Base-by-base conservation (phyloP, 768 basidiomycete genomes). In the Lactarius sp. region DNA sequence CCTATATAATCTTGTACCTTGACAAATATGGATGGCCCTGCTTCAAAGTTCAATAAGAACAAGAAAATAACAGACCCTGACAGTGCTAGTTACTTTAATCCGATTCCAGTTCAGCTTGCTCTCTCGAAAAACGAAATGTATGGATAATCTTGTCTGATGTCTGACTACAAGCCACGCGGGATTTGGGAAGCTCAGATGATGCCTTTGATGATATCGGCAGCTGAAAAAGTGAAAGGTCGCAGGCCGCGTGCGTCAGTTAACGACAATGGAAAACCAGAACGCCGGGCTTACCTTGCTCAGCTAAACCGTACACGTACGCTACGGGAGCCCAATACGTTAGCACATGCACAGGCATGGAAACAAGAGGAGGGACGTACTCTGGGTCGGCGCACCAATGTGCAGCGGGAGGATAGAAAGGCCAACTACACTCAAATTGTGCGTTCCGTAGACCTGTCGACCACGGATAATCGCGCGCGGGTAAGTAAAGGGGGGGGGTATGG, bases 361-460 rank as follows among this genome's bases (percentile, higher is more conserved):
- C 34, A 16, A 6, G 20, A 10, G 9, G 14, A 22, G 10, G 5
- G 7, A 69, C 72, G 27, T 50, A 80, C 81, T 65, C 73, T 80
- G 78, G 4, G 80, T 72, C 65, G 83, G 82, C 4, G 78, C 75
- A 7, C 76, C 76, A 57, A 83, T 72, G 51, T 82, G 83, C 56
- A 84, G 69, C 2, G 84, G 83, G 7, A 83, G 70, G 55, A 84
- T 73, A 4, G 81, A 83, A n/a, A 84, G 58, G 68, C 84, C 83
- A 10, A 76, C 81, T 6, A 85, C 77, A 7, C 84, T 78, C n/a
- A 85, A 59, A 64, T 85, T 85, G 52, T 70, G 75, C 3, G 84
- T 84, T 1, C 83, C 84, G 65, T 85, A 27, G 27, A 27, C 27
- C 27, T 27, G 27, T 2, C 1, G 27, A 27, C 27, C 1, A 27